Evolutionary conservation across 768 basidiomycete genomes (phyloP).

Genomic region (Pleurotus pulmonarius): DNA sequence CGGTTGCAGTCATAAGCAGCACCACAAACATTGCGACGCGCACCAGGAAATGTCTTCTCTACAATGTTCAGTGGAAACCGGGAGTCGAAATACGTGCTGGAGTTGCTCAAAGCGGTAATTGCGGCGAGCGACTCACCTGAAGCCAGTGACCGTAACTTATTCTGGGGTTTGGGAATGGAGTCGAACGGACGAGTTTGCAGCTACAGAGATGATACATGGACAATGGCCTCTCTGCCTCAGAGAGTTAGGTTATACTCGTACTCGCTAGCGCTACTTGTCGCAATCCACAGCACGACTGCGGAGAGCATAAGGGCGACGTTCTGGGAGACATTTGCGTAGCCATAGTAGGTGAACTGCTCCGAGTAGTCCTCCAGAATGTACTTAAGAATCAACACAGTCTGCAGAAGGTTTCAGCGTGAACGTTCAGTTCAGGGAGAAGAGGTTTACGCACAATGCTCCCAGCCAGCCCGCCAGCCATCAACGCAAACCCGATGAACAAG

Average conservation of each 20-base stretch:
- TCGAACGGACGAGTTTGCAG: too few relatives aligned
- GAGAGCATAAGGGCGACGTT: slow-evolving; percentile 84
- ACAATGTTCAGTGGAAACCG: too few relatives aligned
- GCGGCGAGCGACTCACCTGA: too few relatives aligned
- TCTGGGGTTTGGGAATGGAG: too few relatives aligned
- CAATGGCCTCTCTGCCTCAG: slow-evolving; percentile 21
- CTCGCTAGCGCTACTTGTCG: slow-evolving; percentile 80
- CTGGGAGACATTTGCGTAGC: slow-evolving; percentile 94
- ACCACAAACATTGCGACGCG: too few relatives aligned
- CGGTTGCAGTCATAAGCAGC: too few relatives aligned
- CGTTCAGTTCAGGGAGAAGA: not conserved
- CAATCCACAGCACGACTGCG: slow-evolving; percentile 86
- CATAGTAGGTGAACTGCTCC: slow-evolving; percentile 83
- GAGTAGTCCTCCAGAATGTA: slow-evolving; percentile 74
- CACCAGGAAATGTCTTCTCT: too few relatives aligned
- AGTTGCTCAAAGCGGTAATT: too few relatives aligned
- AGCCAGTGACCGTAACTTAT: too few relatives aligned
- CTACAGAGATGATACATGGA: too few relatives aligned
- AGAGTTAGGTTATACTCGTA: slow-evolving; percentile 92
- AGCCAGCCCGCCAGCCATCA: slow-evolving; percentile 98
- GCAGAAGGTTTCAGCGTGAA: slow-evolving; percentile 5
- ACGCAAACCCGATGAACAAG: slow-evolving; percentile 91
- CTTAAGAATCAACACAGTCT: slow-evolving; percentile 90
- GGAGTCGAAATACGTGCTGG: too few relatives aligned
- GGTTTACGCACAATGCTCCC: slow-evolving; percentile 80